A percentile compares a stretch with the other conserved stretches of the same genome.
Evolutionary conservation across 169 alveolate genomes (phyloP).

Genomic region (Toxoplasma gondii): DNA sequence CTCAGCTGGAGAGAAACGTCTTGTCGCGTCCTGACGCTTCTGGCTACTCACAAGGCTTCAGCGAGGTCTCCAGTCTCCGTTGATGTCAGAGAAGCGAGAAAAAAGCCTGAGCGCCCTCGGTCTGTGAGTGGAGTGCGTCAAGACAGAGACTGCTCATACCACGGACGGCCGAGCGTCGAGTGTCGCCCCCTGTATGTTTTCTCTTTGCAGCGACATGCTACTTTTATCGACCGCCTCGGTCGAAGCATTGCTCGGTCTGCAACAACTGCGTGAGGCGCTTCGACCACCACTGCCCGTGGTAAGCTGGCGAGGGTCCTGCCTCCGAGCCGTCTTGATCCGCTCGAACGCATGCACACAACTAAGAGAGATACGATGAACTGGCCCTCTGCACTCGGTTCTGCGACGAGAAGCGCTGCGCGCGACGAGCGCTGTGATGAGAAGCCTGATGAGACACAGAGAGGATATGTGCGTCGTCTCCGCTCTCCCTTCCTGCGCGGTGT

Average conservation of each 20-base stretch:
- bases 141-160: not conserved
- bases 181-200: not conserved
- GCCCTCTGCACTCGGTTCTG: not conserved
- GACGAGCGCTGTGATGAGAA: not conserved
- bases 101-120: too few species aligned
- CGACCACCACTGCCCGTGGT: slow-evolving; percentile 96
- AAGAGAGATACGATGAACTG: not conserved
- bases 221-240: slow-evolving; percentile 86
- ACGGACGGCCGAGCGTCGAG: not conserved
- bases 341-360: too few species aligned
- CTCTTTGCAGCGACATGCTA: slow-evolving; percentile 72
- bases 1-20: too few species aligned
- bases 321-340: not conserved
- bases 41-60: too few species aligned
- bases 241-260: slow-evolving; percentile 91
- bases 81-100: too few species aligned
- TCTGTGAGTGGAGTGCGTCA: not conserved
- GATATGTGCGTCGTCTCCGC: too few species aligned
- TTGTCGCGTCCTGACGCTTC: too few species aligned
- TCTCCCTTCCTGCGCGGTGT: too few species aligned
- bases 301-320: not conserved
- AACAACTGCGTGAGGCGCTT: slow-evolving; percentile 87
- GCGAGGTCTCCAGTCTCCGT: too few species aligned
- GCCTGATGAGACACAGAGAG: not conserved
- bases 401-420: not conserved